These are phyloP conservation scores for Camellia granthamiana DNA, from an alignment of 148 eudicot genomes.

Conservation along the genomic window DNA sequence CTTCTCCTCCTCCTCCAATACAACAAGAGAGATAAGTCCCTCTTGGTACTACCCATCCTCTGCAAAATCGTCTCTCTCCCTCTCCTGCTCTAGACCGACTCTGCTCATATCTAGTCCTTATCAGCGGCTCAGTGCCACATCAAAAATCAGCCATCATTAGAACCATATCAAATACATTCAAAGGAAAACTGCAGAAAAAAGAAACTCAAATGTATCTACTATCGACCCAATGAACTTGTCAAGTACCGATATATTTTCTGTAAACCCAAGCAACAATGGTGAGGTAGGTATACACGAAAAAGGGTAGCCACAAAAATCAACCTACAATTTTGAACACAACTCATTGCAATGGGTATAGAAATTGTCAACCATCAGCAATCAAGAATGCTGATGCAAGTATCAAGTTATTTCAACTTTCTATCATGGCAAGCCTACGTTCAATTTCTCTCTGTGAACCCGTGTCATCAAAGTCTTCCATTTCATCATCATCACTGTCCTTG, in stretches of 20 bases:
- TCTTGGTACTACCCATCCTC: too few relatives aligned
- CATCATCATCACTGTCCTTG: slow-evolving; percentile 23
- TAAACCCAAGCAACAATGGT: neutral
- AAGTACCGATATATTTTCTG: neutral
- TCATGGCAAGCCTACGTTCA: neutral
- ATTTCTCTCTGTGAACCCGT: neutral
- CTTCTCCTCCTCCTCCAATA: too few relatives aligned
- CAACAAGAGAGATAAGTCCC: too few relatives aligned
- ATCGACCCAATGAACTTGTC: neutral
- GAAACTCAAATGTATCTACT: neutral
- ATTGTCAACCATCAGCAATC: neutral
- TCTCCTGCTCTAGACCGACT: too few relatives aligned
- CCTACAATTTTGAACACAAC: neutral
- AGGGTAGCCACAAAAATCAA: neutral
- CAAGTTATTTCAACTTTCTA: neutral
- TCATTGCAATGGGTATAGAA: neutral
- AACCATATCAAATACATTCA: neutral
- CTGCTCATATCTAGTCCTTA: too few relatives aligned
- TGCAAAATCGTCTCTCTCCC: too few relatives aligned
- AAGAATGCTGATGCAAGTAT: neutral
- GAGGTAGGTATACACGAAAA: neutral
- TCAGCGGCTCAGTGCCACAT: too few relatives aligned
- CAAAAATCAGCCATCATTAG: too few relatives aligned
- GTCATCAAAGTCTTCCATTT: neutral
- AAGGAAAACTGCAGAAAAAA: neutral